phyloP scores from a whole-genome alignment of 1,284 basidiomycete genomes.

The Rhodofomes roseus region DNA sequence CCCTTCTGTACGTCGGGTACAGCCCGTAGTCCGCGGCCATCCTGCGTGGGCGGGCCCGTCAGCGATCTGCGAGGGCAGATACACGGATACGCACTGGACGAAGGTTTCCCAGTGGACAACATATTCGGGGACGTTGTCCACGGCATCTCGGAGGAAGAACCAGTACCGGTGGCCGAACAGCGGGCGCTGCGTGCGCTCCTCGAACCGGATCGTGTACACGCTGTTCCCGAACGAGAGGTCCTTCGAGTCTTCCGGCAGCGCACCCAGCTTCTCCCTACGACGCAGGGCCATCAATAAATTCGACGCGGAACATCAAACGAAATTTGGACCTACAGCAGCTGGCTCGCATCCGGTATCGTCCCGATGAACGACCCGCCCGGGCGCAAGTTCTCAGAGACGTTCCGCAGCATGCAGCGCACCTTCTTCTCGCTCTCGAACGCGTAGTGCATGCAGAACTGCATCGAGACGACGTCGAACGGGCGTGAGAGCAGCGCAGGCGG shows the following conservation, averaged over 20 bases:
- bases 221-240: constrained; percentile 86
- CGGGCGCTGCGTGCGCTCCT: constrained; percentile 58
- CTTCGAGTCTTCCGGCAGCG: constrained; percentile 53
- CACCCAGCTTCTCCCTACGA: constrained; percentile 60
- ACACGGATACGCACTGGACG: constrained; percentile 57
- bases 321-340: constrained; percentile 61
- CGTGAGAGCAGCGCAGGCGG: constrained; percentile 50
- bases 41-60: constrained; percentile 35
- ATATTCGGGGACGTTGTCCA: constrained; percentile 96
- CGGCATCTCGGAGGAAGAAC: constrained; percentile 93
- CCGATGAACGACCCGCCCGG: constrained; percentile 89
- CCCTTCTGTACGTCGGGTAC: constrained; percentile 72
- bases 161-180: constrained; percentile 89
- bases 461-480: constrained; percentile 90
- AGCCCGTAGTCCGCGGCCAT: constrained; percentile 85
- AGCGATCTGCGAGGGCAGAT: neutral
- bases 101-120: constrained; percentile 95
- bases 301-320: neutral
- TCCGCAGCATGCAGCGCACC: constrained; percentile 89
- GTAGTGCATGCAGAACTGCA: constrained; percentile 99
- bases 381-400: constrained; percentile 80
- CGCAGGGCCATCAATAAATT: constrained; percentile 11
- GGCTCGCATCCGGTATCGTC: constrained; percentile 87
- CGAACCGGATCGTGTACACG: constrained; percentile 88
- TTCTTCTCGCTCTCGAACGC: constrained; percentile 90